phyloP scores from a whole-genome alignment of 192 early-diverging fungal species.

The Coemansia sp. region DNA sequence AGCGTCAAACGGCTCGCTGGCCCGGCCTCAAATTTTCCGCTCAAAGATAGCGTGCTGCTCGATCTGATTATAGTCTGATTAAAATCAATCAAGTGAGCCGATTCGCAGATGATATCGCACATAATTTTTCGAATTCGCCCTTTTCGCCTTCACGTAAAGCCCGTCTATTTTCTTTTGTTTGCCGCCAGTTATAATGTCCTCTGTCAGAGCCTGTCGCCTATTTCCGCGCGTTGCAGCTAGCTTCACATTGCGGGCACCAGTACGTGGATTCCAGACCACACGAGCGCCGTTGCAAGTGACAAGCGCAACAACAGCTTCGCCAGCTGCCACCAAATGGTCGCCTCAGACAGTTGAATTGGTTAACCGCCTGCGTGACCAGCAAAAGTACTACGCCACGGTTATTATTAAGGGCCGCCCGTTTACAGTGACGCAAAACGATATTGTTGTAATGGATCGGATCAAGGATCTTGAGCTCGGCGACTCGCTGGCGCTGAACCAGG shows the following conservation, averaged over 20 bases:
- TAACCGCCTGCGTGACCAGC: slow-evolving; percentile 60
- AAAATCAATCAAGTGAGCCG: not conserved
- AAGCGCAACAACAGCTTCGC: slow-evolving; percentile 8
- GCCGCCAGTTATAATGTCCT: slow-evolving; percentile 10
- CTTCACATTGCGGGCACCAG: not conserved
- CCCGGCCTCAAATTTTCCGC: slow-evolving; percentile 3
- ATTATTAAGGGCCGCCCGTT: slow-evolving; percentile 86
- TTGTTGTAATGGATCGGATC: slow-evolving; percentile 79
- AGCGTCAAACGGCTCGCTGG: not conserved
- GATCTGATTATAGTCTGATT: not conserved
- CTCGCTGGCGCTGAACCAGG: slow-evolving; percentile 79
- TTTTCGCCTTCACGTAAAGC: not conserved
- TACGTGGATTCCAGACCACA: slow-evolving; percentile 4
- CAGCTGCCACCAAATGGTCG: slow-evolving; percentile 29
- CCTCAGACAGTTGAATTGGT: slow-evolving; percentile 26
- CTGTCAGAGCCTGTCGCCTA: slow-evolving; percentile 4
- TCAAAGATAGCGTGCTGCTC: slow-evolving; percentile 4
- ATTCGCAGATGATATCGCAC: not conserved
- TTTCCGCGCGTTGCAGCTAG: not conserved
- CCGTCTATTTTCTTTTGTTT: not conserved
- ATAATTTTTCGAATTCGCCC: not conserved
- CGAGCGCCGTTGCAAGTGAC: not conserved
- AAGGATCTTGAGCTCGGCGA: slow-evolving; percentile 86
- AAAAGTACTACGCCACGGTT: slow-evolving; percentile 80
- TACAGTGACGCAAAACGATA: slow-evolving; percentile 84